These are phyloP conservation scores for Neurospora hispaniola DNA, from an alignment of 495 filamentous ascomycete genomes.

Conservation along the genomic window DNA sequence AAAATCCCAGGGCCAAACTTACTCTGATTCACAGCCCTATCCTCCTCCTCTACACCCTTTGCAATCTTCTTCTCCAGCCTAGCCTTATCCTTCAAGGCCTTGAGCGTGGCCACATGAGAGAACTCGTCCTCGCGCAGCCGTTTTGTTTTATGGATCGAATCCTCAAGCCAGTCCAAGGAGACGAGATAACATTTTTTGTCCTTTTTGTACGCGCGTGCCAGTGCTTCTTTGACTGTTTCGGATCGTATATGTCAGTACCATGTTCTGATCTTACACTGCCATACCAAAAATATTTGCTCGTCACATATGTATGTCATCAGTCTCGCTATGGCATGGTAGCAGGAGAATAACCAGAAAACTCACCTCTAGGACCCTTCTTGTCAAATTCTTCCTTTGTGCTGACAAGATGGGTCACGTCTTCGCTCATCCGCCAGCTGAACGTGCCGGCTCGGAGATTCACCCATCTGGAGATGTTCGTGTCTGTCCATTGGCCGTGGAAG, in stretches of 20 bases:
- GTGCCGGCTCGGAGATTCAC: conserved; percentile 16
- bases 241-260: background rate
- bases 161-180: conserved; percentile 31
- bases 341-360: background rate
- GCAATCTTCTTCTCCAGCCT: conserved; percentile 32
- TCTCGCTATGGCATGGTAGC: background rate
- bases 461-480: conserved; percentile 24
- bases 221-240: conserved; percentile 11
- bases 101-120: conserved; percentile 10
- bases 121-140: conserved; percentile 13
- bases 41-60: conserved; percentile 31
- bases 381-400: conserved; percentile 23
- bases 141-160: conserved; percentile 12
- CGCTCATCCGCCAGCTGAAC: conserved; percentile 10
- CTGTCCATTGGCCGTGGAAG: conserved; percentile 20
- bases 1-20: conserved; percentile 2
- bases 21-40: conserved; percentile 27
- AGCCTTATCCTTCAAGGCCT: conserved; percentile 20
- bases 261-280: background rate
- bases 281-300: background rate
- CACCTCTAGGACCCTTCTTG: conserved; percentile 5
- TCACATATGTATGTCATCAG: background rate
- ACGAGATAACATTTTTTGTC: conserved; percentile 19
- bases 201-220: conserved; percentile 1
- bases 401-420: conserved; percentile 28